Conservation (phyloP, 2,329 filamentous ascomycete species). For the Alternaria angustiovoidea region DNA sequence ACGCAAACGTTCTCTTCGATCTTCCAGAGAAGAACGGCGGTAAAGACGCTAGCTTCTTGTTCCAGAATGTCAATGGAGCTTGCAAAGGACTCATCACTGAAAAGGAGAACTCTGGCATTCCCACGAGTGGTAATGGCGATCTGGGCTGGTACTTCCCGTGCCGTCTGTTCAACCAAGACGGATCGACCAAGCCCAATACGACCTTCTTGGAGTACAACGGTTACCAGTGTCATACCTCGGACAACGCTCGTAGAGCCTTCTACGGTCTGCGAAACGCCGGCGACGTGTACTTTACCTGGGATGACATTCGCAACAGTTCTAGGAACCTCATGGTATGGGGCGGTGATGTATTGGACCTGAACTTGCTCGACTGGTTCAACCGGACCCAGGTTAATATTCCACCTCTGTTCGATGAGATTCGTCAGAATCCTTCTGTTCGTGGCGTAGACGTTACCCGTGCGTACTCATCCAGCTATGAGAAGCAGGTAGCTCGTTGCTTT, state of each 20-base stretch:
- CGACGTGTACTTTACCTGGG: conserved; percentile 96
- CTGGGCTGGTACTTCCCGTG: conserved; percentile 98
- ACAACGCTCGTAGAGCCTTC: conserved; percentile 72
- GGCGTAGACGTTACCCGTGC: conserved; percentile 90
- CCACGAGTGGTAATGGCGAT: conserved; percentile 72
- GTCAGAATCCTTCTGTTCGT: conserved; percentile 73
- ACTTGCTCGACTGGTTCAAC: conserved; percentile 92
- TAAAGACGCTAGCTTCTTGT: conserved; percentile 95
- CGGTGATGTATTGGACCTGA: conserved; percentile 88
- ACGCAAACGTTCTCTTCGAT: conserved; percentile 85
- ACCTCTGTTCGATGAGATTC: conserved; percentile 78
- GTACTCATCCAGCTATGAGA: conserved; percentile 81
- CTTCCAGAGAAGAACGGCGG: conserved; percentile 82
- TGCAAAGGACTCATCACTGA: conserved; percentile 90
- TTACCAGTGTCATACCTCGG: conserved; percentile 86
- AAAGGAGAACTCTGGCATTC: conserved; percentile 76
- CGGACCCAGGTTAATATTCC: conserved; percentile 78
- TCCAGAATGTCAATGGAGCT: conserved; percentile 97
- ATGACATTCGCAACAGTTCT: conserved; percentile 86
- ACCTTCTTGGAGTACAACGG: conserved; percentile 81
- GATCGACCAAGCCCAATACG: conserved; percentile 77
- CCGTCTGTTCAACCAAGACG: conserved; percentile 90
- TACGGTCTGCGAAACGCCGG: conserved; percentile 76
- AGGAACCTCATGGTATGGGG: conserved; percentile 95
- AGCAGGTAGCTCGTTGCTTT: conserved; percentile 84